These are phyloP conservation scores for Mycotypha africana DNA, from an alignment of 371 early-diverging fungal genomes.

Conservation along the genomic window DNA sequence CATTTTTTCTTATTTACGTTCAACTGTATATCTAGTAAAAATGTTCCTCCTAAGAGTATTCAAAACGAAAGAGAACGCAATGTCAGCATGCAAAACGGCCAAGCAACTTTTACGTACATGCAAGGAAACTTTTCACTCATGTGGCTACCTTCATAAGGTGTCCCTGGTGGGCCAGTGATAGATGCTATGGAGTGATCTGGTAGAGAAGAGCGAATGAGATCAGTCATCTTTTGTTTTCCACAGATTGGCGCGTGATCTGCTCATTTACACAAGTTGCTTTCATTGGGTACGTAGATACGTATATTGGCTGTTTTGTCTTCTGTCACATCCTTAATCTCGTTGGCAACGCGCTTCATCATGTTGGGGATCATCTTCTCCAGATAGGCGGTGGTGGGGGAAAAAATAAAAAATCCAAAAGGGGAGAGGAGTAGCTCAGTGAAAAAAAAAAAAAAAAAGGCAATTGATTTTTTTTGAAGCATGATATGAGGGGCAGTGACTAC, in stretches of 20 bases:
- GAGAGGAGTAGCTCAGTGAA: too few species aligned
- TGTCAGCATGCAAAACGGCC: too few species aligned
- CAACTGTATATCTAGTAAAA: slow-evolving; percentile 34
- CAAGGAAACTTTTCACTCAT: too few species aligned
- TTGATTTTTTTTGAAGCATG: neutral
- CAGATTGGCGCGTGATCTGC: too few species aligned
- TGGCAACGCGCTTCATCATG: slow-evolving; percentile 11
- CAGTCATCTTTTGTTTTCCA: too few species aligned
- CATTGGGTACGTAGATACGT: neutral
- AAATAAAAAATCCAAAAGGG: too few species aligned
- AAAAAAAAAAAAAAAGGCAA: neutral
- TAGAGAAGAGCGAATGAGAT: neutral
- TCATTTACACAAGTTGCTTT: slow-evolving; percentile 5
- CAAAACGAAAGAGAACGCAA: too few species aligned
- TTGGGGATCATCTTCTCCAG: too few species aligned
- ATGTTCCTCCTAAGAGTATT: slow-evolving; percentile 20
- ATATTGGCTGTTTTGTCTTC: slow-evolving; percentile 2
- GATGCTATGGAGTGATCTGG: slow-evolving; percentile 11
- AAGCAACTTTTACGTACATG: too few species aligned
- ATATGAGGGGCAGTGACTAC: too few species aligned
- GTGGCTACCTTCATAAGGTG: slow-evolving; percentile 27
- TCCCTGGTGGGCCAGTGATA: slow-evolving; percentile 21
- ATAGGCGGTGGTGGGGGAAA: too few species aligned
- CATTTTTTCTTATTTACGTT: slow-evolving; percentile 11
- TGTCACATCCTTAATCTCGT: slow-evolving; percentile 15